A percentile compares a stretch with the other conserved stretches of the same genome.
phyloP scores from a whole-genome alignment of 1,284 basidiomycete species.

The Anthracocystis walkeri region DNA sequence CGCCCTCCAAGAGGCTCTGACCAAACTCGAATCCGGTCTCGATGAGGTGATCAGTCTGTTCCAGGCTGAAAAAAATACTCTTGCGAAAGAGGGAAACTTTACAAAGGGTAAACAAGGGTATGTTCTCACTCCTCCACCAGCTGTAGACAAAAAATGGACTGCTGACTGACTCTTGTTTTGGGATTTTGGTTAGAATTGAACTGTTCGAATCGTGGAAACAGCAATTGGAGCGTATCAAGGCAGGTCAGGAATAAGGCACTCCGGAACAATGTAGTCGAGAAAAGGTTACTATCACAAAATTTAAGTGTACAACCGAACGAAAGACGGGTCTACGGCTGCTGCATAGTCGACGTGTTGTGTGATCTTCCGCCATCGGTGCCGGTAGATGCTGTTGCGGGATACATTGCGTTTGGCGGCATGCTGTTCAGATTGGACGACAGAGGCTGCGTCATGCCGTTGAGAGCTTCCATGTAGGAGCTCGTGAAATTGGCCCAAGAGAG shows the following conservation, averaged over 20 bases:
- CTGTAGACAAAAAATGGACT: no score
- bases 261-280: neutral
- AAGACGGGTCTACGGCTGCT: no score
- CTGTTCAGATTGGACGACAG: neutral
- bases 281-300: constrained; percentile 18
- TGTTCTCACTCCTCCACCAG: constrained; percentile 7
- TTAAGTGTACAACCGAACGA: neutral
- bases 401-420: no score
- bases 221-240: constrained; percentile 57
- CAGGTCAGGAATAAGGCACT: constrained; percentile 32
- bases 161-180: constrained; percentile 1
- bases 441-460: constrained; percentile 40
- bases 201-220: constrained; percentile 60
- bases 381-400: neutral
- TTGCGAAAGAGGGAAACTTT: constrained; percentile 54
- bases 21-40: constrained; percentile 50
- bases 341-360: no score
- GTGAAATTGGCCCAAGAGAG: constrained; percentile 54
- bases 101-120: constrained; percentile 61
- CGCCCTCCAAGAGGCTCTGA: constrained; percentile 55
- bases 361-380: no score
- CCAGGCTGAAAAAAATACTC: constrained; percentile 59
- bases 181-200: constrained; percentile 24
- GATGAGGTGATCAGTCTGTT: constrained; percentile 61
- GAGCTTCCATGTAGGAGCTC: constrained; percentile 47